phyloP scores from a whole-genome alignment of 208 protist genomes.

The Trypanosoma melophagium region DNA sequence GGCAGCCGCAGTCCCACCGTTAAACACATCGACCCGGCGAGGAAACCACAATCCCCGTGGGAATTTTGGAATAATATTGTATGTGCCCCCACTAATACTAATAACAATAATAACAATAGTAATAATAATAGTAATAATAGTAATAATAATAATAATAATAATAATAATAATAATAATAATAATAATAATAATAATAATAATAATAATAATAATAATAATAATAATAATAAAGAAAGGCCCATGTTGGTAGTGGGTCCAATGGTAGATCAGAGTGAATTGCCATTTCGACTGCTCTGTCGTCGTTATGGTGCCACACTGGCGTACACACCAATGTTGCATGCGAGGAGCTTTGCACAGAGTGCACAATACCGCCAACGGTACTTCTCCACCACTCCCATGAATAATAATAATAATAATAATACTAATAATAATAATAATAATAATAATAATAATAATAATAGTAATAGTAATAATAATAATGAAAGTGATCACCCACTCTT shows the following conservation, averaged over 20 bases:
- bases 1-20: slow-evolving; percentile 43
- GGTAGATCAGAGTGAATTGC: slow-evolving; percentile 92
- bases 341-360: slow-evolving; percentile 52
- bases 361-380: slow-evolving; percentile 57
- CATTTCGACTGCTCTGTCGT: slow-evolving; percentile 88
- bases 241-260: slow-evolving; percentile 88
- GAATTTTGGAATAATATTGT: slow-evolving; percentile 68
- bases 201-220: too few species aligned
- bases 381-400: slow-evolving; percentile 51
- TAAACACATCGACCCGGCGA: slow-evolving; percentile 63
- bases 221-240: slow-evolving; percentile 22
- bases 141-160: not conserved
- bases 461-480: slow-evolving; percentile 26
- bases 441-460: slow-evolving; percentile 27
- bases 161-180: not conserved
- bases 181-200: too few species aligned
- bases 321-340: slow-evolving; percentile 92
- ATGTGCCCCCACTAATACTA: slow-evolving; percentile 8
- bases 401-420: slow-evolving; percentile 15
- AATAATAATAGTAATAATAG: not conserved
- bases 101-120: not conserved
- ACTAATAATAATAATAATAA: slow-evolving; percentile 21
- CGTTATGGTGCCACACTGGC: slow-evolving; percentile 75
- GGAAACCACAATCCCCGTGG: slow-evolving; percentile 52
- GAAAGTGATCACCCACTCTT: slow-evolving; percentile 77